These are phyloP conservation scores for Parafenestella ontariensis DNA, from an alignment of 2,329 filamentous ascomycete genomes.

Conservation along the genomic window DNA sequence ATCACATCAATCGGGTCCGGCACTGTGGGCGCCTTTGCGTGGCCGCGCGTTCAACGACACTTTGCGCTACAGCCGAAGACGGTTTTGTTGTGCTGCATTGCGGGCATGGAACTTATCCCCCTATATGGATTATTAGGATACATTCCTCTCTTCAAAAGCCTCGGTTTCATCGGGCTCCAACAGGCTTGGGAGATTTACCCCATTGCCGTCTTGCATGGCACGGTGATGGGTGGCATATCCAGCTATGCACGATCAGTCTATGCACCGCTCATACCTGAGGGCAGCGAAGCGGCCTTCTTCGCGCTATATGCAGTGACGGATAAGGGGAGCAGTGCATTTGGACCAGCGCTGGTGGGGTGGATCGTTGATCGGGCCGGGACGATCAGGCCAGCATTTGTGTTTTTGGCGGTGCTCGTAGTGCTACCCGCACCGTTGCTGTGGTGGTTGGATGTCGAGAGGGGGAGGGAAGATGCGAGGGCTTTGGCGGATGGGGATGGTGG, in stretches of 20 bases:
- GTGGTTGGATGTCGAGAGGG: slow-evolving; percentile 75
- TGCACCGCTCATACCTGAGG: slow-evolving; percentile 87
- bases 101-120: slow-evolving; percentile 86
- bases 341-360: slow-evolving; percentile 84
- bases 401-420: slow-evolving; percentile 78
- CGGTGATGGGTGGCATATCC: slow-evolving; percentile 86
- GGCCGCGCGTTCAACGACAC: slow-evolving; percentile 76
- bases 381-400: slow-evolving; percentile 74
- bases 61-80: slow-evolving; percentile 76
- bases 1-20: slow-evolving; percentile 86
- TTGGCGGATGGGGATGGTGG: slow-evolving; percentile 27
- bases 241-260: slow-evolving; percentile 90
- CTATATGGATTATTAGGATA: slow-evolving; percentile 87
- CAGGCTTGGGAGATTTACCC: slow-evolving; percentile 93
- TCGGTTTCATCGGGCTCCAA: slow-evolving; percentile 81
- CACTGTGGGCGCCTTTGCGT: slow-evolving; percentile 85
- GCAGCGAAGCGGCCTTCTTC: slow-evolving; percentile 92
- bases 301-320: slow-evolving; percentile 95
- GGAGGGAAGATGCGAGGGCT: slow-evolving; percentile 43
- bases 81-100: slow-evolving; percentile 84
- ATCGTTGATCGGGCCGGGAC: slow-evolving; percentile 73
- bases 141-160: slow-evolving; percentile 73
- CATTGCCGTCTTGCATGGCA: slow-evolving; percentile 82
- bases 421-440: slow-evolving; percentile 81
- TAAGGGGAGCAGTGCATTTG: slow-evolving; percentile 90